Conservation (phyloP, 2,329 filamentous ascomycete species). For the Tolypocladium ovalisporum region DNA sequence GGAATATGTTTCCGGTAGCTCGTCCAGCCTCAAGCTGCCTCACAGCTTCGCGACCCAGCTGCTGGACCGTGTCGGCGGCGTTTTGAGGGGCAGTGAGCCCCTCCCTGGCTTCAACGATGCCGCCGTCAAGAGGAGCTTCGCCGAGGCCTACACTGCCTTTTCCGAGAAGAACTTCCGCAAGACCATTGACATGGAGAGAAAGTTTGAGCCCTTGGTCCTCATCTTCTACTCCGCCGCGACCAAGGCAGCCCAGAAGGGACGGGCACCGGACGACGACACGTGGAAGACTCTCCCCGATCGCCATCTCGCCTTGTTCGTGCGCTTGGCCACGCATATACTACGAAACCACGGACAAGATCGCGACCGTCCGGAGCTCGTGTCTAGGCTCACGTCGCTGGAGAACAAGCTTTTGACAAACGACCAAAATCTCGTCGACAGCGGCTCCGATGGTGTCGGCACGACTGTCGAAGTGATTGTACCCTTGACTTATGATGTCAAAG, state of each 20-base stretch:
- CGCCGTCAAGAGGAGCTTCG: slow-evolving; percentile 88
- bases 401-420: slow-evolving; percentile 91
- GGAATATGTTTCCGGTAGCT: slow-evolving; percentile 56
- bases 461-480: slow-evolving; percentile 76
- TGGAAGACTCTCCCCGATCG: slow-evolving; percentile 91
- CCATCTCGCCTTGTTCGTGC: slow-evolving; percentile 88
- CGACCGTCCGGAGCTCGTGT: slow-evolving; percentile 75
- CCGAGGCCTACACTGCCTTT: slow-evolving; percentile 85
- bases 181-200: slow-evolving; percentile 85
- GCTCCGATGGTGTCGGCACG: slow-evolving; percentile 21
- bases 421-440: slow-evolving; percentile 55
- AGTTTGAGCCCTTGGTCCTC: slow-evolving; percentile 83
- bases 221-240: slow-evolving; percentile 96
- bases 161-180: slow-evolving; percentile 82
- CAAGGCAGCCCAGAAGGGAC: slow-evolving; percentile 68
- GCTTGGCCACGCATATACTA: slow-evolving; percentile 69
- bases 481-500: slow-evolving; percentile 84
- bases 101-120: slow-evolving; percentile 84
- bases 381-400: slow-evolving; percentile 69
- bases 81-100: slow-evolving; percentile 71
- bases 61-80: slow-evolving; percentile 66
- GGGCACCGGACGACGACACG: slow-evolving; percentile 66
- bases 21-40: slow-evolving; percentile 43
- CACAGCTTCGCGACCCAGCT: slow-evolving; percentile 40
- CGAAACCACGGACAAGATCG: slow-evolving; percentile 76